A percentile compares a stretch with the other conserved stretches of the same genome.
phyloP scores from a whole-genome alignment of 148 eudicot species.

The Chenopodium album region DNA sequence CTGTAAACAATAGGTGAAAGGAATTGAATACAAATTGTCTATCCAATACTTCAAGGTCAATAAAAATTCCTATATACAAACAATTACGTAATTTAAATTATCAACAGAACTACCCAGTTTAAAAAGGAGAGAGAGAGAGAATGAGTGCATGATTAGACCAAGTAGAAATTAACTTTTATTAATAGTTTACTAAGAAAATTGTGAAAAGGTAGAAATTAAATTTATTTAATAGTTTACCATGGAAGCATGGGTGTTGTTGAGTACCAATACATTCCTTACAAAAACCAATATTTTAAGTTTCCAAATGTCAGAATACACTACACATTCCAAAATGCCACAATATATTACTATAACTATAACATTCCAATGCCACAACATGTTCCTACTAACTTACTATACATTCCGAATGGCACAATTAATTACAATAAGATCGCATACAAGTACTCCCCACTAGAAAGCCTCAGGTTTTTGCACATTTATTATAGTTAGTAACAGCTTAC shows the following conservation, averaged over 20 bases:
- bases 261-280: not conserved
- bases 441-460: not conserved
- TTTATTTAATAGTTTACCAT: not conserved
- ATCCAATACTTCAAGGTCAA: not conserved
- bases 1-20: conserved; percentile 38
- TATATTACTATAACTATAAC: not conserved
- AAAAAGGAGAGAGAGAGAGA: too few species aligned
- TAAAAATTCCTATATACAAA: not conserved
- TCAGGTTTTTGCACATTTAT: not conserved
- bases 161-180: too few species aligned
- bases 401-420: not conserved
- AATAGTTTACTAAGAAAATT: not conserved
- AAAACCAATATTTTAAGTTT: not conserved
- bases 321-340: not conserved
- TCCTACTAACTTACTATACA: not conserved
- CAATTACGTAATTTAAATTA: too few species aligned
- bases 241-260: not conserved
- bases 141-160: not conserved
- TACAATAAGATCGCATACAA: too few species aligned
- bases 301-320: too few species aligned
- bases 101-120: not conserved
- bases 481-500: not conserved
- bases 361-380: not conserved
- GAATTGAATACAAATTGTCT: not conserved
- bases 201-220: not conserved